Base-by-base conservation (phyloP, 208 protist species). In the Trypanosoma lewisi region DNA sequence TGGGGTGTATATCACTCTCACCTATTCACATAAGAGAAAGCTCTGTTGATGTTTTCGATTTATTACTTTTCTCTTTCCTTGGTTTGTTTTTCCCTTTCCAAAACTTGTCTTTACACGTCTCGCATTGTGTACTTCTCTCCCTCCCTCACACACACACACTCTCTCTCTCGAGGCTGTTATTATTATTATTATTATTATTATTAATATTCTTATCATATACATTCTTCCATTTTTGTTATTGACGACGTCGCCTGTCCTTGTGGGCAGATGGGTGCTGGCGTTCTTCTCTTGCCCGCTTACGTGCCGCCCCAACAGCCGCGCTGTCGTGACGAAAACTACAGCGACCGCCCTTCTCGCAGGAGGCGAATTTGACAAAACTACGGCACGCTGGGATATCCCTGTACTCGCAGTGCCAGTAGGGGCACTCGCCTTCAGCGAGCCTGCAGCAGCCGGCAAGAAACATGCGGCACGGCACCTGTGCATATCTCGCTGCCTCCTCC, bases 311-410 rank as follows among this genome's bases (percentile, higher is more conserved):
- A n/a, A 80, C 72, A 3, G 74, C 77, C 2, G 74, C 70, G 21
- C 61, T 47, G 53, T 91, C 88, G 75, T 94, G 88, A 0, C 83
- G 75, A 58, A 91, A 94, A 51, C 75, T 86, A 71, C 88, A 94
- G 30, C 80, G 61, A 2, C 67, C 49, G 0, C 84, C 84, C 51
- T 82, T 83, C 12, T 82, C 75, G 58, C 88, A 94, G 6, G 69
- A 33, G 17, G 77, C 77, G 36, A 60, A 75, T 28, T 79, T 78
- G 9, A 75, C 44, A 65, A 89, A 85, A 12, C 70, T 76, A 21
- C 78, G 82, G 50, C 88, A 94, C 42, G 78, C 71, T 0, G 88
- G 84, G 4, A 91, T 65, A 28, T 91, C 88, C 19, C 72, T 60
- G 11, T 71, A 77, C 0, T 60, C 74, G 69, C 84, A 91, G 79